These are phyloP conservation scores for Ogataea methanolica DNA, from an alignment of 805 yeast species.

Conservation along the genomic window DNA sequence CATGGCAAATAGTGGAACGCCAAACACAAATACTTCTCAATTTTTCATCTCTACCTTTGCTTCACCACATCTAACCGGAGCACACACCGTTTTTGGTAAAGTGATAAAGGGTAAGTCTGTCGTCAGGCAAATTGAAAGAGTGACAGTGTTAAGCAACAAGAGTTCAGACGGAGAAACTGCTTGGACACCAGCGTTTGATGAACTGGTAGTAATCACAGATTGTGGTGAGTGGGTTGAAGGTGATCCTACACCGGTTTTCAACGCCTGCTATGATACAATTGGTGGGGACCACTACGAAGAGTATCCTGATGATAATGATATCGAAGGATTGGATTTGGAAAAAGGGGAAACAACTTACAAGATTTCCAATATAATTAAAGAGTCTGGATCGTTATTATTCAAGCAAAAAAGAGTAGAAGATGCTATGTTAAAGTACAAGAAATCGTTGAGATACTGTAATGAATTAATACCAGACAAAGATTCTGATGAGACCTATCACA, in stretches of 20 bases:
- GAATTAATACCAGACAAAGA: slow-evolving; percentile 71
- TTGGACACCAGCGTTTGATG: slow-evolving; percentile 34
- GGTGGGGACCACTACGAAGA: slow-evolving; percentile 77
- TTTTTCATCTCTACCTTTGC: slow-evolving; percentile 69
- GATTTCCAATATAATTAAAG: slow-evolving; percentile 55
- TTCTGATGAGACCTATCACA: slow-evolving; percentile 47
- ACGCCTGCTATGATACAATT: slow-evolving; percentile 54
- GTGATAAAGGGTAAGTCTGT: slow-evolving; percentile 67
- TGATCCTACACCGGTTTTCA: slow-evolving; percentile 52
- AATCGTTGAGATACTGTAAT: slow-evolving; percentile 64
- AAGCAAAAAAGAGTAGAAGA: slow-evolving; percentile 46
- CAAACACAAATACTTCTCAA: slow-evolving; percentile 54
- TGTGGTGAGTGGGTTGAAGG: slow-evolving; percentile 61
- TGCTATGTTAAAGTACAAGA: slow-evolving; percentile 59
- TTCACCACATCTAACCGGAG: slow-evolving; percentile 69
- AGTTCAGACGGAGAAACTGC: slow-evolving; percentile 6
- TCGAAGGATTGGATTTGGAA: slow-evolving; percentile 53
- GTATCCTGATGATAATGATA: slow-evolving; percentile 68
- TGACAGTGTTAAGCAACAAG: slow-evolving; percentile 37
- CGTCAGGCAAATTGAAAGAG: slow-evolving; percentile 58
- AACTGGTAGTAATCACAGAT: slow-evolving; percentile 43
- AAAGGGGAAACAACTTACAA: slow-evolving; percentile 40
- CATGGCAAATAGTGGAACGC: slow-evolving; percentile 56
- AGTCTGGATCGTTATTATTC: slow-evolving; percentile 59
- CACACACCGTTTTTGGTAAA: slow-evolving; percentile 73